phyloP scores from a whole-genome alignment of 106 monocot species.

The Allium cepa region DNA sequence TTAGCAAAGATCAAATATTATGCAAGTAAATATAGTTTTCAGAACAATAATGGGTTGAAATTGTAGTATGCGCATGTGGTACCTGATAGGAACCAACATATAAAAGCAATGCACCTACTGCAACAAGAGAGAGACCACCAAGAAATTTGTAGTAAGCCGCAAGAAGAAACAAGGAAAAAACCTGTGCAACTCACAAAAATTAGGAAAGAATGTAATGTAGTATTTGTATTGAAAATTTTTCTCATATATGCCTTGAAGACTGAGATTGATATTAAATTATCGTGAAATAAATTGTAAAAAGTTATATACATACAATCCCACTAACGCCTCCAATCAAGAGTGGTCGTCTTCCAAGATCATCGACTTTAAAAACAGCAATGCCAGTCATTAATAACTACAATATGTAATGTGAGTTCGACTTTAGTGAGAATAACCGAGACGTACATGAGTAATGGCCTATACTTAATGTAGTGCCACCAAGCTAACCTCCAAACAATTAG shows the following conservation, averaged over 20 bases:
- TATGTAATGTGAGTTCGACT: not conserved
- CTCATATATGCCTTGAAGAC: not conserved
- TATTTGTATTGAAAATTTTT: not conserved
- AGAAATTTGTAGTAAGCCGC: constrained; percentile 90
- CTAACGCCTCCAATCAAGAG: constrained; percentile 79
- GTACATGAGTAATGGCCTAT: too few species aligned
- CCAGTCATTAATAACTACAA: constrained; percentile 94
- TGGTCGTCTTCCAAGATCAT: constrained; percentile 84
- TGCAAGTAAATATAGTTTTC: too few species aligned
- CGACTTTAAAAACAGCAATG: constrained; percentile 86
- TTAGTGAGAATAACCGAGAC: too few species aligned
- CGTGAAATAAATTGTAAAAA: not conserved
- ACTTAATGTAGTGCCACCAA: too few species aligned
- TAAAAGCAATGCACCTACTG: constrained; percentile 87
- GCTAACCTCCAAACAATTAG: too few species aligned
- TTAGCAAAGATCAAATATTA: too few species aligned
- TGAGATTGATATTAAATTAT: not conserved
- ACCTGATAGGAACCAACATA: constrained; percentile 99
- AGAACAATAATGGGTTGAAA: too few species aligned
- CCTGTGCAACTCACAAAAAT: constrained; percentile 36
- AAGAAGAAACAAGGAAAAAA: constrained; percentile 81
- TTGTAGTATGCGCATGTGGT: not conserved
- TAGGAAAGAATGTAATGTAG: not conserved
- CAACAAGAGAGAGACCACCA: constrained; percentile 56
- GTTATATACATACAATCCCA: constrained; percentile 72